These are phyloP conservation scores for Tylopilus felleus DNA, from an alignment of 768 basidiomycete species.

Conservation along the genomic window DNA sequence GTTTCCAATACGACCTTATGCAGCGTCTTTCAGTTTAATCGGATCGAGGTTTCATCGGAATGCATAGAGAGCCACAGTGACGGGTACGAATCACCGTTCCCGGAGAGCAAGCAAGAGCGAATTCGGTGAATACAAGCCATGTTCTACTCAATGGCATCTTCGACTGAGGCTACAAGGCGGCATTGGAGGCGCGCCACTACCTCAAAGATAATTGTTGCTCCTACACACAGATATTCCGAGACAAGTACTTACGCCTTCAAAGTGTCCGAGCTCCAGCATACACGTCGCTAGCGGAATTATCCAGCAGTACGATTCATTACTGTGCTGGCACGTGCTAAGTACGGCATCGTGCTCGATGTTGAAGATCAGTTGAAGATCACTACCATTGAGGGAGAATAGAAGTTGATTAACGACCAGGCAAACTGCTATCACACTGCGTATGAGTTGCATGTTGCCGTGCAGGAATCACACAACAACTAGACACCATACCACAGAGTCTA, in stretches of 20 bases:
- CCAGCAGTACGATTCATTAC: constrained; percentile 1
- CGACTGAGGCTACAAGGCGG: not conserved
- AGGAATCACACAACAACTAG: not conserved
- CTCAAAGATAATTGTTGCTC: not conserved
- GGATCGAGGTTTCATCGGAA: constrained; percentile 24
- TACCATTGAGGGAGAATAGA: constrained; percentile 24
- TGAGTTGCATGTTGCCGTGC: constrained; percentile 2
- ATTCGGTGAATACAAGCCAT: constrained; percentile 7
- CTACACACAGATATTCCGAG: not conserved
- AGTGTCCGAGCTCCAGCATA: not conserved
- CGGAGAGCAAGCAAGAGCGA: constrained; percentile 25
- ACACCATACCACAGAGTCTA: not conserved
- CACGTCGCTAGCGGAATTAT: not conserved
- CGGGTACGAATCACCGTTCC: constrained; percentile 25
- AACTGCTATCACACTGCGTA: constrained; percentile 1
- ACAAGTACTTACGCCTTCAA: not conserved
- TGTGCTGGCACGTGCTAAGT: constrained; percentile 11
- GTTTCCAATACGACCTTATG: constrained; percentile 19
- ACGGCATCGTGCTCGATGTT: constrained; percentile 13
- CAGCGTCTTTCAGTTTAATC: constrained; percentile 8
- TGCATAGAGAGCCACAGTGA: constrained; percentile 9
- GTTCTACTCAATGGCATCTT: constrained; percentile 6
- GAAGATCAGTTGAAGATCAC: constrained; percentile 32
- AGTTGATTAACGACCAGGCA: constrained; percentile 21
- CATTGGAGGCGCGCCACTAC: not conserved